These are phyloP conservation scores for Crithidia expoeki DNA, from an alignment of 208 protist species.

Conservation along the genomic window DNA sequence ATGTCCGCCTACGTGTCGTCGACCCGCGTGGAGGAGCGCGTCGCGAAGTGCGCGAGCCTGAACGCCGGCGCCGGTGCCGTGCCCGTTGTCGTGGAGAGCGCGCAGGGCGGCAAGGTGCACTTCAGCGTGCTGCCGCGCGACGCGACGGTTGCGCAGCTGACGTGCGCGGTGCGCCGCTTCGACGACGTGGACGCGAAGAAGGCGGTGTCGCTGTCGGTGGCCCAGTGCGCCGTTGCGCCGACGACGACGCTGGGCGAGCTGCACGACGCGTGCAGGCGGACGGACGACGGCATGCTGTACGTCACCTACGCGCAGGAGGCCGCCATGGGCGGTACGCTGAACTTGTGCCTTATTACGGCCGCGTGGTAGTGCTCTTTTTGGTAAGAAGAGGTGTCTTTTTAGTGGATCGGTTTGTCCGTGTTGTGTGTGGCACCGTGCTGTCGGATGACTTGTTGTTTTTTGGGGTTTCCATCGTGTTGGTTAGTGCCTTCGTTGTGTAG, in stretches of 20 bases:
- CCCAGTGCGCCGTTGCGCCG: constrained; percentile 28
- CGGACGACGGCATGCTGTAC: constrained; percentile 48
- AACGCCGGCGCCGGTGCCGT: background rate
- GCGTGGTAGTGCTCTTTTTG: background rate
- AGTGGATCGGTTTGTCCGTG: background rate
- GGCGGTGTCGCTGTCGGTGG: constrained; percentile 33
- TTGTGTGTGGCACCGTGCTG: background rate
- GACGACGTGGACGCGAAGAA: constrained; percentile 16
- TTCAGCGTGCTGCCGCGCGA: constrained; percentile 35
- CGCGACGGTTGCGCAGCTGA: constrained; percentile 35
- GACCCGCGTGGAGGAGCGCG: constrained; percentile 24
- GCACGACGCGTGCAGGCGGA: constrained; percentile 34
- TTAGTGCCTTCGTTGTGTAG: too few species aligned
- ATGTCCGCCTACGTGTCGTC: constrained; percentile 30
- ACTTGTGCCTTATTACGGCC: background rate
- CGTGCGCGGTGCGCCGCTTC: constrained; percentile 28
- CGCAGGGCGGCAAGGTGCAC: constrained; percentile 31
- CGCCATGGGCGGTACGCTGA: constrained; percentile 2
- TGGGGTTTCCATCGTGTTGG: too few species aligned
- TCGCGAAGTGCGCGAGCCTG: constrained; percentile 27
- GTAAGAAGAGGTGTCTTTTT: background rate
- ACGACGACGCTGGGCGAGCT: constrained; percentile 36
- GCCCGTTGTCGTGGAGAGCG: constrained; percentile 31
- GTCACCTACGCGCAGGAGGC: constrained; percentile 32
- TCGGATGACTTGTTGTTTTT: background rate